These are phyloP conservation scores for Zopfia rhizophila DNA, from an alignment of 2,329 filamentous ascomycete genomes.

Conservation along the genomic window DNA sequence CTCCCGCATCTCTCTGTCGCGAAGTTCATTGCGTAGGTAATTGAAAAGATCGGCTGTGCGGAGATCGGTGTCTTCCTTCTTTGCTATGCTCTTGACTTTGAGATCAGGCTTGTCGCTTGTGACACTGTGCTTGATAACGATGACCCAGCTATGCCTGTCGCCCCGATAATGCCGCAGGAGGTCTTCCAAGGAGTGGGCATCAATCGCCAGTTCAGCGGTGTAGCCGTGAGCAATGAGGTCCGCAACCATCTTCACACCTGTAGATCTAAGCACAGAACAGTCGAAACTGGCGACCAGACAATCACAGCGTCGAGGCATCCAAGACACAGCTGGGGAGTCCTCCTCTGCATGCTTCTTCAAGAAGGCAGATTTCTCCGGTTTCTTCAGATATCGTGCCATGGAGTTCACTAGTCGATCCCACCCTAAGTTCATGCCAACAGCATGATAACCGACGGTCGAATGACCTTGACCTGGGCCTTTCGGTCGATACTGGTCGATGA, in stretches of 20 bases:
- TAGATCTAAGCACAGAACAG: conserved; percentile 75
- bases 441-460: conserved; percentile 66
- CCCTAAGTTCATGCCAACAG: conserved; percentile 90
- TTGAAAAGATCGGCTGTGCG: conserved; percentile 76
- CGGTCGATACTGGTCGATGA: conserved; percentile 85
- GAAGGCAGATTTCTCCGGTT: conserved; percentile 60
- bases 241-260: conserved; percentile 80
- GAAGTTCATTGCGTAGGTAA: conserved; percentile 84
- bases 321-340: conserved; percentile 45
- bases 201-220: conserved; percentile 85
- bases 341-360: conserved; percentile 78
- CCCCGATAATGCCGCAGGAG: conserved; percentile 79
- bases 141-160: conserved; percentile 84
- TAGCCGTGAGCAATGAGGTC: conserved; percentile 85
- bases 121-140: conserved; percentile 84
- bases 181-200: conserved; percentile 82
- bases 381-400: conserved; percentile 65
- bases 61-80: conserved; percentile 81
- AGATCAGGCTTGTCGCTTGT: conserved; percentile 64
- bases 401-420: conserved; percentile 82
- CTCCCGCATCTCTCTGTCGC: conserved; percentile 76
- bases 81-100: conserved; percentile 81
- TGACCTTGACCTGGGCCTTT: conserved; percentile 68
- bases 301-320: conserved; percentile 72
- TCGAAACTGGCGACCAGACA: conserved; percentile 92